These are phyloP conservation scores for Gastrodia elata DNA, from an alignment of 106 monocot genomes.

Conservation along the genomic window DNA sequence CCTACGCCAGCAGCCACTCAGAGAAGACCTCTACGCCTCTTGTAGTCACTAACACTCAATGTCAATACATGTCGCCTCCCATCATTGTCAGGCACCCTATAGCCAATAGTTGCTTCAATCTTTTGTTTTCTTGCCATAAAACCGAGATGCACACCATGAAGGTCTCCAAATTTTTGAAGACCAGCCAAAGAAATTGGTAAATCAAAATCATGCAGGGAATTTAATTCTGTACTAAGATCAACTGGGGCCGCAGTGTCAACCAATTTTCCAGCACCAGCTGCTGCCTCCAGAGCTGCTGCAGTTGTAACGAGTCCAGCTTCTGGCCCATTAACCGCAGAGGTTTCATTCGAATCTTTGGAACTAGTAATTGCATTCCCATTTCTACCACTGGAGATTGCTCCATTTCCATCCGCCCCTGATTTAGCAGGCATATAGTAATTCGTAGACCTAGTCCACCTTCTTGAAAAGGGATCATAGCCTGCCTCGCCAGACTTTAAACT, in stretches of 20 bases:
- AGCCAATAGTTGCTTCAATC: slow-evolving; percentile 69
- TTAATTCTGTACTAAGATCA: slow-evolving; percentile 60
- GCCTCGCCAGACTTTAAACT: slow-evolving; percentile 80
- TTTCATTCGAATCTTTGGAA: slow-evolving; percentile 7
- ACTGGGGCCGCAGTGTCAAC: slow-evolving; percentile 80
- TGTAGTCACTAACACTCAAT: slow-evolving; percentile 89
- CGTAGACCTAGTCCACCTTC: slow-evolving; percentile 87
- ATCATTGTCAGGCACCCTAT: slow-evolving; percentile 62
- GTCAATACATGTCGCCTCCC: slow-evolving; percentile 67
- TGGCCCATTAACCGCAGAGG: slow-evolving; percentile 7
- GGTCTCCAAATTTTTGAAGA: slow-evolving; percentile 65
- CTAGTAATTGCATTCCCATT: background rate
- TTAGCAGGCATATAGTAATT: slow-evolving; percentile 30
- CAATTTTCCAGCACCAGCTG: slow-evolving; percentile 79
- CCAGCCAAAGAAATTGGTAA: slow-evolving; percentile 60
- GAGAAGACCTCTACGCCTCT: slow-evolving; percentile 71
- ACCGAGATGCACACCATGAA: slow-evolving; percentile 40
- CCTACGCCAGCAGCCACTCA: slow-evolving; percentile 15
- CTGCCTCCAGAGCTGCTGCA: slow-evolving; percentile 68
- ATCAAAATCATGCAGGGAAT: slow-evolving; percentile 69
- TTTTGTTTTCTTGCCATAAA: slow-evolving; percentile 79
- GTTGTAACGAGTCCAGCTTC: slow-evolving; percentile 43
- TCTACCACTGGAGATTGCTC: slow-evolving; percentile 18
- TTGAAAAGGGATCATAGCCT: slow-evolving; percentile 90
- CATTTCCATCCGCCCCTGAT: slow-evolving; percentile 20